These are phyloP conservation scores for Botryotinia narcissicola DNA, from an alignment of 2,329 filamentous ascomycete genomes.

Conservation along the genomic window DNA sequence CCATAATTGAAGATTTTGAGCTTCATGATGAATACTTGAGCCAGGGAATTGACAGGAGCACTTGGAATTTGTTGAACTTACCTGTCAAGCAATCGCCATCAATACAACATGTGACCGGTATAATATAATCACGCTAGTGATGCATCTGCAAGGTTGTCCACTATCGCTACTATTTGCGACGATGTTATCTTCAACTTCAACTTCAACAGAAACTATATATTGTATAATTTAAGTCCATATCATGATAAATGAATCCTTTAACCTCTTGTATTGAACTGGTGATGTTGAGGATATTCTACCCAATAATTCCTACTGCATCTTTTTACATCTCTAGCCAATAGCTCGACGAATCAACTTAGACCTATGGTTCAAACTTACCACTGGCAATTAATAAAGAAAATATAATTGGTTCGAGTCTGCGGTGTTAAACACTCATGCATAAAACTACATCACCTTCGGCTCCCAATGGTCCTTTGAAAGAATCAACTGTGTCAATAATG, in stretches of 20 bases:
- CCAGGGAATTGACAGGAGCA: background rate
- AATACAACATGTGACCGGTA: background rate
- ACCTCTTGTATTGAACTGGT: background rate
- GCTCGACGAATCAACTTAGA: background rate
- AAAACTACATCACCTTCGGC: background rate
- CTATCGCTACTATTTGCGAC: background rate
- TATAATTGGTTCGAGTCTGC: background rate
- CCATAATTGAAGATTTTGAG: too few species aligned
- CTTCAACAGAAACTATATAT: background rate
- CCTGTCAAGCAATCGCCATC: background rate
- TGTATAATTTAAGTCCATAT: background rate
- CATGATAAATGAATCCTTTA: background rate
- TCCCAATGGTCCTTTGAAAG: background rate
- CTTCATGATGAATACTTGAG: background rate
- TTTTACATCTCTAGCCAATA: too few species aligned
- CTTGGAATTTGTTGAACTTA: background rate
- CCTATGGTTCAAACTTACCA: too few species aligned
- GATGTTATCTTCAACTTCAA: background rate
- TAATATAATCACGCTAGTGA: background rate
- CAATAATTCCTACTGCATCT: background rate
- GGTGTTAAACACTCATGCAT: background rate
- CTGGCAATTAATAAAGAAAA: background rate
- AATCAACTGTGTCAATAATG: background rate
- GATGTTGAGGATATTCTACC: background rate
- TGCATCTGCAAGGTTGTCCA: slow-evolving; percentile 6